These are phyloP conservation scores for Coprinopsis marcescibilis DNA, from an alignment of 768 basidiomycete species.

Conservation along the genomic window DNA sequence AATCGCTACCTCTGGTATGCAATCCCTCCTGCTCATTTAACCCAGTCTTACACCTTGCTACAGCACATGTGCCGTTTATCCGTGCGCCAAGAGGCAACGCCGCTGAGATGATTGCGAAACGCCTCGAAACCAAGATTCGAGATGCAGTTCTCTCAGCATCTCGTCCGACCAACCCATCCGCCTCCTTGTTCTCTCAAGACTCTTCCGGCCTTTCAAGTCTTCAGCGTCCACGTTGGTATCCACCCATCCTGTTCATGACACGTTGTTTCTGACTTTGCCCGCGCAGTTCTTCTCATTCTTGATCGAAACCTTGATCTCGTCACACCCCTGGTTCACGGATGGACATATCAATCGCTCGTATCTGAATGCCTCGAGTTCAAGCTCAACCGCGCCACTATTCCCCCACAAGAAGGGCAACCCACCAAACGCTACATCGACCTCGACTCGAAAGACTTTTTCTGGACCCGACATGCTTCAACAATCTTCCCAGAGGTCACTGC, in stretches of 20 bases:
- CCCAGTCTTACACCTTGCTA: conserved; percentile 4
- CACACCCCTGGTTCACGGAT: conserved; percentile 91
- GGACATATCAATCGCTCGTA: conserved; percentile 98
- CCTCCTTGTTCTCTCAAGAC: conserved; percentile 74
- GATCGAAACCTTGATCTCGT: conserved; percentile 95
- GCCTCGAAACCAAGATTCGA: conserved; percentile 85
- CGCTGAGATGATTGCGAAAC: conserved; percentile 98
- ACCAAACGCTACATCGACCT: conserved; percentile 83
- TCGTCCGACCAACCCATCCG: conserved; percentile 45
- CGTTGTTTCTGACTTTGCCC: background rate
- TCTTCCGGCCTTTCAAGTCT: conserved; percentile 78
- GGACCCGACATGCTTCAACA: conserved; percentile 92
- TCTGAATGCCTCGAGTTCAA: conserved; percentile 98
- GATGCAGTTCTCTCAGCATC: conserved; percentile 74
- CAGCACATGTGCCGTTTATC: conserved; percentile 91
- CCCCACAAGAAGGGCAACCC: conserved; percentile 55
- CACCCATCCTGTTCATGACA: conserved; percentile 6
- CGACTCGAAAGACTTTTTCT: conserved; percentile 98
- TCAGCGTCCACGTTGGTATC: conserved; percentile 72
- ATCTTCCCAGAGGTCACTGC: conserved; percentile 99
- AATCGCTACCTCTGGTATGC: conserved; percentile 75
- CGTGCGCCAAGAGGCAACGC: conserved; percentile 94
- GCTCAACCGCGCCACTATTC: conserved; percentile 88
- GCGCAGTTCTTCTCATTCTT: conserved; percentile 86
- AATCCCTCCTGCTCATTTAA: background rate